Evolutionary conservation across 441 rosid species (phyloP), one percentile per base, ranked within the genome.

Genomic region (Adansonia grandidieri): DNA sequence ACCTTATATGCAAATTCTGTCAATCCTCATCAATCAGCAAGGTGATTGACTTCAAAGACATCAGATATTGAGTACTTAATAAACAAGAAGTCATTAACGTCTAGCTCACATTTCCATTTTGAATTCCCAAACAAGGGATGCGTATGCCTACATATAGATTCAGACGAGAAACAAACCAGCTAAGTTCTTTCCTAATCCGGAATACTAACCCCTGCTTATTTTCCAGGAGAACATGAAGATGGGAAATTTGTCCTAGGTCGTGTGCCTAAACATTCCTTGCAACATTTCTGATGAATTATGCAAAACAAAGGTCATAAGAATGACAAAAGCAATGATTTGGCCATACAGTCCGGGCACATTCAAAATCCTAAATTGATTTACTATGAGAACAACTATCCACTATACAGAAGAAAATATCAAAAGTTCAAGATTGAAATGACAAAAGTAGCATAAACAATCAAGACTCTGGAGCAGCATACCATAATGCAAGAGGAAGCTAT

Each of bases 91-190:
- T 54, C 50, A 56, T 9, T 13, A n/a, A 40, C 42, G 9, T 54
- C 50, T 54, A 72, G 64, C 75, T 72, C 63, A 32, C 13, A 54
- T 54, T 17, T 72, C 17, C 50, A 54, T n/a, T 71, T 72, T 17
- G 13, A 20, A 72, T 54, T 54, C 17, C 50, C 20, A 53, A 53
- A 9, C 7, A 45, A 45, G 19, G 4, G 7, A 37, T 6, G 8
- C 44, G 14, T 22, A 22, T 24, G 22, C 22, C 45, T 24, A 71
- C 9, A 71, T 15, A 22, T 24, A 40, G 24, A 20, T 70, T 50
- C 45, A 54, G 14, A 56, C 50, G 8, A 28, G n/a, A 56, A 56
- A 72, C 76, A 37, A 8, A 28, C 47, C 63, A 32, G 24, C 75
- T 8, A 7, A 15, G 64, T 72, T 72, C 63, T 72, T 71, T 72